phyloP scores from a whole-genome alignment of 164 flowering plant genomes.

The Cinnamomum chago region DNA sequence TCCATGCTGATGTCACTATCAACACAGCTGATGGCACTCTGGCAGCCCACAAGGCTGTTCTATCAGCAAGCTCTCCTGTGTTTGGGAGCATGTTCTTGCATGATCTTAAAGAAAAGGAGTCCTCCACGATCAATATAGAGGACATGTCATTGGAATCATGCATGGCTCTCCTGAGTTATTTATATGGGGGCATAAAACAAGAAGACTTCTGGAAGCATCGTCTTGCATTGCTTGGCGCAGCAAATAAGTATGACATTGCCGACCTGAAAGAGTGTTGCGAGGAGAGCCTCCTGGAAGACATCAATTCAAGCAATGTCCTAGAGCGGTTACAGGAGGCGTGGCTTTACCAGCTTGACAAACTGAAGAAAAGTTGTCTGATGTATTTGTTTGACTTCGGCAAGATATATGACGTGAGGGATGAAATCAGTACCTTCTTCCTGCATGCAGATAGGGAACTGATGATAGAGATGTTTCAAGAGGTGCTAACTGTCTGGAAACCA shows the following conservation, averaged over 20 bases:
- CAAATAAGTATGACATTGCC: constrained; percentile 77
- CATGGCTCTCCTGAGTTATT: constrained; percentile 59
- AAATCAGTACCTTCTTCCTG: constrained; percentile 55
- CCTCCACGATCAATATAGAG: constrained; percentile 67
- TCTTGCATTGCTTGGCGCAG: constrained; percentile 68
- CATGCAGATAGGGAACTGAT: constrained; percentile 78
- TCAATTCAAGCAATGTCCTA: constrained; percentile 75
- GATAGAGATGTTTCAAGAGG: constrained; percentile 83
- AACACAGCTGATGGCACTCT: constrained; percentile 60
- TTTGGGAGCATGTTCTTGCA: constrained; percentile 83
- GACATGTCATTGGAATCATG: constrained; percentile 83
- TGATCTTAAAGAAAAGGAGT: constrained; percentile 73
- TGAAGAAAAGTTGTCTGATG: constrained; percentile 76
- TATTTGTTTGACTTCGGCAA: constrained; percentile 88
- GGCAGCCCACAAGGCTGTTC: constrained; percentile 74
- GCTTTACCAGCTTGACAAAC: constrained; percentile 67
- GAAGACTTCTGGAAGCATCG: constrained; percentile 89
- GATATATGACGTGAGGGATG: constrained; percentile 79
- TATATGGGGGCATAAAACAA: constrained; percentile 79
- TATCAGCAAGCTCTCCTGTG: constrained; percentile 82
- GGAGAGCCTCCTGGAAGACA: constrained; percentile 84
- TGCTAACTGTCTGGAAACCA: constrained; percentile 79
- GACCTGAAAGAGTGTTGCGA: constrained; percentile 77
- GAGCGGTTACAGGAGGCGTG: constrained; percentile 90
- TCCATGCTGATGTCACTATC: constrained; percentile 83